Conservation (phyloP, 495 filamentous ascomycete species). For the Penicillium parvum region DNA sequence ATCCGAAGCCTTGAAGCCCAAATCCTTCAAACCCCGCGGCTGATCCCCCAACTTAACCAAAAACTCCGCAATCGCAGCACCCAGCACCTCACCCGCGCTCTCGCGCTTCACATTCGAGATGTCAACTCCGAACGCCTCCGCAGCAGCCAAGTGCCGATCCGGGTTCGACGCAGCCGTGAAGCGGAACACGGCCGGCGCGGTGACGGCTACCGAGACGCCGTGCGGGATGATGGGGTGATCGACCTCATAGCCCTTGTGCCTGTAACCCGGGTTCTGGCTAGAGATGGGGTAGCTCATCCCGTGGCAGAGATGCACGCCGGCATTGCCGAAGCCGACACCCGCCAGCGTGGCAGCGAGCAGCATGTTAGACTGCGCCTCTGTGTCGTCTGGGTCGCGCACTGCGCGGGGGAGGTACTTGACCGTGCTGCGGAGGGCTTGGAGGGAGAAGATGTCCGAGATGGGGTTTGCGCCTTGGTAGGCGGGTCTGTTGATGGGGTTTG, state of each 20-base stretch:
- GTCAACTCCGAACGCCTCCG: constrained; percentile 88
- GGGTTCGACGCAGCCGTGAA: constrained; percentile 91
- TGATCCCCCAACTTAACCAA: constrained; percentile 81
- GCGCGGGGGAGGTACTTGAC: constrained; percentile 88
- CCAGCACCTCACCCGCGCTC: constrained; percentile 80
- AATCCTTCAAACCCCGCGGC: constrained; percentile 74
- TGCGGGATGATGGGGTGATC: constrained; percentile 81
- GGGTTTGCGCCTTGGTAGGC: constrained; percentile 98
- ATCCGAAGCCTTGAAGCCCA: constrained; percentile 74
- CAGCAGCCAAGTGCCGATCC: constrained; percentile 82
- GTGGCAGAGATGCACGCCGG: constrained; percentile 94
- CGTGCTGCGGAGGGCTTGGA: constrained; percentile 72
- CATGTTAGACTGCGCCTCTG: constrained; percentile 91
- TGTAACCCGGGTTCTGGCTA: constrained; percentile 86
- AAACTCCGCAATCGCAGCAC: constrained; percentile 76
- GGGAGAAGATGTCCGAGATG: constrained; percentile 91
- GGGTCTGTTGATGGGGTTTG: constrained; percentile 85
- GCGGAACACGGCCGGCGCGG: constrained; percentile 87
- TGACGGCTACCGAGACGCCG: constrained; percentile 92
- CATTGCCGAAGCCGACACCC: constrained; percentile 95
- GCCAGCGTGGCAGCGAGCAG: constrained; percentile 89
- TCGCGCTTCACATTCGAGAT: constrained; percentile 78
- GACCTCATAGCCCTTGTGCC: constrained; percentile 77
- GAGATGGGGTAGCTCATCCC: constrained; percentile 97
- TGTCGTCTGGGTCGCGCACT: constrained; percentile 80